Evolutionary conservation across 306 rosid genomes (phyloP), one percentile per base, ranked within the genome.

Genomic region (Dryas alaskensis): DNA sequence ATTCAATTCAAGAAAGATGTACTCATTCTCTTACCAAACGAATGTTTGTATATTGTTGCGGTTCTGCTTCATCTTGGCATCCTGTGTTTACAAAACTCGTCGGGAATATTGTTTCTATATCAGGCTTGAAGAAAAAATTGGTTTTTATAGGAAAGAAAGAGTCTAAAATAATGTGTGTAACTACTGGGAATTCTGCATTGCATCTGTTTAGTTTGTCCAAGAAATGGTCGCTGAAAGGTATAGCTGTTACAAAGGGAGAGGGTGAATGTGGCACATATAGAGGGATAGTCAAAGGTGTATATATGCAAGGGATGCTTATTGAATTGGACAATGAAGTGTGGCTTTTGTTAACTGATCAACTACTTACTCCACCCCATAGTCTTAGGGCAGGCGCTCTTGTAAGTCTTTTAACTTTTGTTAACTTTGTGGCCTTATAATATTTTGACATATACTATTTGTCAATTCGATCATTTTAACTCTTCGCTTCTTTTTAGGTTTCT

Each of bases 321-420:
- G 97, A 94, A 91, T 86, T 94, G 82, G 98, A 91, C 69, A 76
- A 69, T 70, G 90, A 87, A 53, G 96, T 94, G 47, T 94, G 98
- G 94, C 94, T 94, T 77, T 85, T 94, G 84, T 83, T 94, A 70
- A 91, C 96, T 2, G 90, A 84, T 60, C 88, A 79, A 70, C 58
- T 84, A 14, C 81, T 83, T 75, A 75, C 89, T 76, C 76, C 79
- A 79, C 82, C 94, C 0, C 98, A 91, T 81, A 86, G 97, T 80
- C 79, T 94, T 70, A 81, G 98, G 79, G 87, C 81, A 50, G 98
- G 98, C 5, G 86, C 97, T 22, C 66, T 91, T 51, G 98, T 93
- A 81, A 88, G 98, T 86, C 54, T 39, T 61, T 10, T 60, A 1
- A 64, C 50, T 60, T 81, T 17, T 60, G 27, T 52, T 70, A 25